Conservation (phyloP, 345 rosid genomes). For the Abelmoschus esculentus region DNA sequence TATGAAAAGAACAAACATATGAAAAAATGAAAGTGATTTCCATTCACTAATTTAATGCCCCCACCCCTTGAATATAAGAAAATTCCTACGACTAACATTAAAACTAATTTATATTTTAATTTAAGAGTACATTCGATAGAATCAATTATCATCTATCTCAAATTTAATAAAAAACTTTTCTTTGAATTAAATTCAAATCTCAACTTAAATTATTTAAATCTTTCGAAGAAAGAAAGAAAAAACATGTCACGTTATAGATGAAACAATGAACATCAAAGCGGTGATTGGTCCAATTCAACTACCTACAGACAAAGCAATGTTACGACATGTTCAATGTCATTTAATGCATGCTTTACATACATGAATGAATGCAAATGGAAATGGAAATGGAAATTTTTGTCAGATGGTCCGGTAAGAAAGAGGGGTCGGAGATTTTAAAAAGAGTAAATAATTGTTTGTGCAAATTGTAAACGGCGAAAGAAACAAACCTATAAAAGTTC, state of each 20-base stretch:
- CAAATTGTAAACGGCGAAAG: no score
- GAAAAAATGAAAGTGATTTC: background rate
- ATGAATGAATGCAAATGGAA: background rate
- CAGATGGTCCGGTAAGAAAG: background rate
- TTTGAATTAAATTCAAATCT: no score
- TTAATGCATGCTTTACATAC: background rate
- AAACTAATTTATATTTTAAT: background rate
- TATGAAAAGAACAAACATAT: background rate
- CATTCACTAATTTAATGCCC: background rate
- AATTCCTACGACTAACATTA: no score
- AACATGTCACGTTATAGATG: background rate
- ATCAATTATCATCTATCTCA: background rate
- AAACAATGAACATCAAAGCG: background rate
- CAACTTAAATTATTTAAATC: background rate
- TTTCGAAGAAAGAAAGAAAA: background rate
- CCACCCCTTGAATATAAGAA: background rate
- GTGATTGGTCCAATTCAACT: background rate
- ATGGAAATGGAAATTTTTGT: background rate
- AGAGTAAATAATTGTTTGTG: slow-evolving; percentile 1
- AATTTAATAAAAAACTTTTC: no score
- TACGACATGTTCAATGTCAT: background rate
- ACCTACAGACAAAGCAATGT: background rate
- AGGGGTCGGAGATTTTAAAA: background rate
- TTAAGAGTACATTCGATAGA: background rate
- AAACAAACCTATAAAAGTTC: no score